A percentile compares a stretch with the other conserved stretches of the same genome.
Evolutionary conservation across 2,329 filamentous ascomycete genomes (phyloP).

Genomic region (Trichothecium sympodiale): DNA sequence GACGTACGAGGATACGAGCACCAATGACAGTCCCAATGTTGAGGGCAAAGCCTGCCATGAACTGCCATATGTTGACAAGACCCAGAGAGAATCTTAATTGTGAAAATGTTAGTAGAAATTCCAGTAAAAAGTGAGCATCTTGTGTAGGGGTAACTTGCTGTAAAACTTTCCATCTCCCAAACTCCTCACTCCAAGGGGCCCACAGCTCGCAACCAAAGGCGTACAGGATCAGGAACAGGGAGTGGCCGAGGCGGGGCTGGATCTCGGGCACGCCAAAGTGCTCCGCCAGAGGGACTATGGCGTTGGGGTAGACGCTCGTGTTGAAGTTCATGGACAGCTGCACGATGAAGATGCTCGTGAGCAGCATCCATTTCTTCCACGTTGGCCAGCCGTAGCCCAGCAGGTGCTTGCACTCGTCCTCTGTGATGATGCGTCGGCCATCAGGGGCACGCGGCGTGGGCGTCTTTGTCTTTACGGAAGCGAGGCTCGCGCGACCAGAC

Average conservation of each 20-base stretch:
- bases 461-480: not conserved
- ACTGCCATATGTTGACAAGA: slow-evolving; percentile 65
- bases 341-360: slow-evolving; percentile 59
- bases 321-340: slow-evolving; percentile 74
- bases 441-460: slow-evolving; percentile 7
- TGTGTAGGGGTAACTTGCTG: slow-evolving; percentile 44
- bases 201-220: slow-evolving; percentile 80
- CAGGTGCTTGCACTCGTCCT: slow-evolving; percentile 51
- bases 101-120: not conserved
- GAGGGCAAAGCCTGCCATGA: slow-evolving; percentile 59
- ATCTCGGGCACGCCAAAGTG: slow-evolving; percentile 59
- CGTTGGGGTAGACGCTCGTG: slow-evolving; percentile 62
- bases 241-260: slow-evolving; percentile 59
- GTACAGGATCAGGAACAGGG: slow-evolving; percentile 68
- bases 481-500: not conserved
- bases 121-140: too few species aligned
- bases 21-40: slow-evolving; percentile 62
- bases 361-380: slow-evolving; percentile 61
- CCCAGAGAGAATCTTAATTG: slow-evolving; percentile 37
- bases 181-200: slow-evolving; percentile 78
- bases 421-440: slow-evolving; percentile 33
- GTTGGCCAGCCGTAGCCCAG: slow-evolving; percentile 50
- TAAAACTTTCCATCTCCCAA: slow-evolving; percentile 64
- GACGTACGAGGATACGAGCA: slow-evolving; percentile 45
- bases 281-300: slow-evolving; percentile 48